Conservation (phyloP, 441 rosid genomes). For the Flueggea neowawraea region DNA sequence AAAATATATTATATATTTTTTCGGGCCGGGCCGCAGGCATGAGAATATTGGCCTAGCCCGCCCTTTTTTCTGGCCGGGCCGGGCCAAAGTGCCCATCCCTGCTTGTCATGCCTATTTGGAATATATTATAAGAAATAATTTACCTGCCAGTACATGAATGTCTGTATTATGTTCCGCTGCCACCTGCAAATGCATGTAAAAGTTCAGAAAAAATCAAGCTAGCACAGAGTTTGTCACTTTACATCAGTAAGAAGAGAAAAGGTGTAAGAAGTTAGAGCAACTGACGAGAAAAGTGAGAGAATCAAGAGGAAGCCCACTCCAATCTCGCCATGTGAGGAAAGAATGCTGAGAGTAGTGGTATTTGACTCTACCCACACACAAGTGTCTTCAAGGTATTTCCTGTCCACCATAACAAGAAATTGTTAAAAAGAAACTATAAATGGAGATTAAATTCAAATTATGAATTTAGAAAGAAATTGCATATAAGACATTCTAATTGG, state of each 20-base stretch:
- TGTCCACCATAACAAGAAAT: conserved; percentile 26
- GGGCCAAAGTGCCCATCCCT: too few species aligned
- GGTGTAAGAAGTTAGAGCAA: conserved; percentile 10
- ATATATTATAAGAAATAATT: background rate
- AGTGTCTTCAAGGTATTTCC: conserved; percentile 90
- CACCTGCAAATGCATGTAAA: conserved; percentile 51
- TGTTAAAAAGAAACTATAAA: background rate
- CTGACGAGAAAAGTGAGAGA: conserved; percentile 81
- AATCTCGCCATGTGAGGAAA: conserved; percentile 90
- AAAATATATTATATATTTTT: too few species aligned
- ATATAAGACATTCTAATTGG: too few species aligned
- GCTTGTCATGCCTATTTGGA: background rate
- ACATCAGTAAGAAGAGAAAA: background rate
- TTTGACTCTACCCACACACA: conserved; percentile 98
- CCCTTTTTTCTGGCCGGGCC: too few species aligned
- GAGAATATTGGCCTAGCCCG: too few species aligned
- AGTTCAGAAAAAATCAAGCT: background rate
- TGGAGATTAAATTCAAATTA: background rate
- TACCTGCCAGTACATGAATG: conserved; percentile 99
- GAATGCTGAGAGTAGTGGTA: conserved; percentile 77
- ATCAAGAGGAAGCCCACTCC: conserved; percentile 85
- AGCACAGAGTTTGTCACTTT: background rate
- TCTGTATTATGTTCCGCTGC: conserved; percentile 95
- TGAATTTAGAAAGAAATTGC: too few species aligned
- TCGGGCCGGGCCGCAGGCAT: too few species aligned